These are phyloP conservation scores for Caryocar brasiliense DNA, from an alignment of 441 rosid genomes.

Conservation along the genomic window DNA sequence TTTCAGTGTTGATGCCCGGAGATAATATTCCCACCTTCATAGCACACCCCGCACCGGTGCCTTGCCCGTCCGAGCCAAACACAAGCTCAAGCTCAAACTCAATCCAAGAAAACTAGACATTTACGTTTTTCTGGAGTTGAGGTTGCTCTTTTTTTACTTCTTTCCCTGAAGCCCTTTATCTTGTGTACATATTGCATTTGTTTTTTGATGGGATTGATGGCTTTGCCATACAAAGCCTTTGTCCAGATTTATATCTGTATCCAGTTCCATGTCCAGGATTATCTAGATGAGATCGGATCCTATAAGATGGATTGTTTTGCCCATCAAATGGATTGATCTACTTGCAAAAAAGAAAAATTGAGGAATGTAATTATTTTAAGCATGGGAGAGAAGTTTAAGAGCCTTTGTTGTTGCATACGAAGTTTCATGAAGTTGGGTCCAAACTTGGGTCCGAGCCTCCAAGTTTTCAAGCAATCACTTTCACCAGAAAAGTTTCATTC, in stretches of 20 bases:
- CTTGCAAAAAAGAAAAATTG: slow-evolving; percentile 5
- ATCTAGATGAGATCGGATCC: slow-evolving; percentile 13
- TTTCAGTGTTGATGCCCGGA: slow-evolving; percentile 96
- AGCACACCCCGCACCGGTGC: slow-evolving; percentile 58
- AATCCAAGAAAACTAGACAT: slow-evolving; percentile 21
- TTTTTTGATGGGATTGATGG: slow-evolving; percentile 13
- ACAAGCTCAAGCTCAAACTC: slow-evolving; percentile 18
- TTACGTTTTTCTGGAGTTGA: slow-evolving; percentile 2
- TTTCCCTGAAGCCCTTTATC: background rate
- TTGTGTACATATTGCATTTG: slow-evolving; percentile 10
- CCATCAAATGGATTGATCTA: slow-evolving; percentile 15
- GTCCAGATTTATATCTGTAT: background rate
- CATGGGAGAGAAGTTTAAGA: background rate
- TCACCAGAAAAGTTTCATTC: no score
- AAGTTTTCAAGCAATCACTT: no score
- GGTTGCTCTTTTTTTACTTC: slow-evolving; percentile 6
- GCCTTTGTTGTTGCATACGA: slow-evolving; percentile 4
- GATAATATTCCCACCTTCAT: slow-evolving; percentile 77
- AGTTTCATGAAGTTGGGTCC: no score
- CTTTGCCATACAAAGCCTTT: slow-evolving; percentile 7
- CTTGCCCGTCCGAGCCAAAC: slow-evolving; percentile 31
- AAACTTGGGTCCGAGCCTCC: no score
- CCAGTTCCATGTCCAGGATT: slow-evolving; percentile 3
- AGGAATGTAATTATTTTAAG: slow-evolving; percentile 12
- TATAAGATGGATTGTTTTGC: slow-evolving; percentile 8